A percentile compares a stretch with the other conserved stretches of the same genome.
Conservation (phyloP, 2,329 filamentous ascomycete species). For the Cercospora sp. region DNA sequence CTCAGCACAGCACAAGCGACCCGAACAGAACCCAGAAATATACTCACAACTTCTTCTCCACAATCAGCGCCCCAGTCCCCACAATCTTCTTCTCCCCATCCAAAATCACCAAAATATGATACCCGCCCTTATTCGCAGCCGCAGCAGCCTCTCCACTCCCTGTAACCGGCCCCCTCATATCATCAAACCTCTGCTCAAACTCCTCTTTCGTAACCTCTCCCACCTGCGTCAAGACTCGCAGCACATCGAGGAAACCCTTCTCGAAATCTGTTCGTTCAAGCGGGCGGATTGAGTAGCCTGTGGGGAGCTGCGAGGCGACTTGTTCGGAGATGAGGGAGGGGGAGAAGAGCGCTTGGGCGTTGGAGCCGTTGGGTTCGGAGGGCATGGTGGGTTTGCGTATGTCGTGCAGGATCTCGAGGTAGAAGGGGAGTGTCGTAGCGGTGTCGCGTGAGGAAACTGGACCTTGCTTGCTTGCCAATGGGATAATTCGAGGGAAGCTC, state of each 20-base stretch:
- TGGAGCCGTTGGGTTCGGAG: constrained; percentile 12
- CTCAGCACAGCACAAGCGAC: neutral
- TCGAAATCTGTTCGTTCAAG: constrained; percentile 76
- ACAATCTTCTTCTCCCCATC: constrained; percentile 72
- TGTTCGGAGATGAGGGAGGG: constrained; percentile 72
- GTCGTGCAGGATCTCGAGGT: neutral
- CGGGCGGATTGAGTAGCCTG: constrained; percentile 79
- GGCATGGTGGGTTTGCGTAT: constrained; percentile 10
- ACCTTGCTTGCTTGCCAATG: neutral
- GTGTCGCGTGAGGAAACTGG: neutral
- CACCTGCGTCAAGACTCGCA: constrained; percentile 88
- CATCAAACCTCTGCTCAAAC: constrained; percentile 79
- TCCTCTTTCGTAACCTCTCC: constrained; percentile 76
- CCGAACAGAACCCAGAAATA: neutral
- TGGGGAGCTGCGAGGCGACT: constrained; percentile 70
- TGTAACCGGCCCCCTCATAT: constrained; percentile 57
- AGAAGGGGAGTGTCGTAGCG: neutral
- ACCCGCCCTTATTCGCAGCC: constrained; percentile 63
- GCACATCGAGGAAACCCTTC: constrained; percentile 82
- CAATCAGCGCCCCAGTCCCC: constrained; percentile 85
- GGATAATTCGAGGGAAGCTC: neutral
- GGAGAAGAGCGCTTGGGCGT: constrained; percentile 65
- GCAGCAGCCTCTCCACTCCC: neutral
- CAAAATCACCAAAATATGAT: constrained; percentile 84
- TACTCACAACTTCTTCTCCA: constrained; percentile 88